These are phyloP conservation scores for Pseudonectria foliicola DNA, from an alignment of 2,329 filamentous ascomycete genomes.

Conservation along the genomic window DNA sequence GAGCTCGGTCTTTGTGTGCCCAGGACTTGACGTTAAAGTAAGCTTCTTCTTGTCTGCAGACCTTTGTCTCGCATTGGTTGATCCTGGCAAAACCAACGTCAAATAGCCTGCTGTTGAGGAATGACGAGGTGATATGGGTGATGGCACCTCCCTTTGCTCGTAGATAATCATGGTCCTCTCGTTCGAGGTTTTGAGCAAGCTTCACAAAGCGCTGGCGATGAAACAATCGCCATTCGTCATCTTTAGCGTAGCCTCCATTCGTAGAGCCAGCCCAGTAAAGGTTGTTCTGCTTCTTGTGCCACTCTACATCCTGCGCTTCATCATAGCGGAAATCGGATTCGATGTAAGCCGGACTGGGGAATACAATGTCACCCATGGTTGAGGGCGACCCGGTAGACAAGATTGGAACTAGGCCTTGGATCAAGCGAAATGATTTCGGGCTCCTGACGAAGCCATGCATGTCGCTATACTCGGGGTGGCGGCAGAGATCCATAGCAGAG, in stretches of 20 bases:
- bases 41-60: slow-evolving; percentile 29
- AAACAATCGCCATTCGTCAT: slow-evolving; percentile 31
- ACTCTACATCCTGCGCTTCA: slow-evolving; percentile 32
- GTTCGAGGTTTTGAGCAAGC: slow-evolving; percentile 28
- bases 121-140: slow-evolving; percentile 16
- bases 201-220: slow-evolving; percentile 42
- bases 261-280: slow-evolving; percentile 53
- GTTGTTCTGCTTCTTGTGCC: slow-evolving; percentile 41
- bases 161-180: slow-evolving; percentile 23
- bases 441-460: slow-evolving; percentile 39
- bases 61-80: slow-evolving; percentile 34
- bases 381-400: slow-evolving; percentile 38
- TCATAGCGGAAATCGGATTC: slow-evolving; percentile 36
- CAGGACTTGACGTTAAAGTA: slow-evolving; percentile 26
- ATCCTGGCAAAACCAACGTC: slow-evolving; percentile 39
- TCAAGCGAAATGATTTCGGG: slow-evolving; percentile 35
- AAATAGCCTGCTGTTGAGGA: slow-evolving; percentile 32
- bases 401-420: slow-evolving; percentile 36
- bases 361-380: slow-evolving; percentile 45
- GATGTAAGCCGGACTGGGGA: slow-evolving; percentile 45
- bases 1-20: slow-evolving; percentile 27
- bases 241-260: slow-evolving; percentile 38
- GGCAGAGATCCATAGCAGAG: slow-evolving; percentile 32
- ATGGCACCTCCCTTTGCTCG: slow-evolving; percentile 12
- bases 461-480: slow-evolving; percentile 34